Base-by-base conservation (phyloP, 176 grass and related monocot species). In the Zoysia japonica region DNA sequence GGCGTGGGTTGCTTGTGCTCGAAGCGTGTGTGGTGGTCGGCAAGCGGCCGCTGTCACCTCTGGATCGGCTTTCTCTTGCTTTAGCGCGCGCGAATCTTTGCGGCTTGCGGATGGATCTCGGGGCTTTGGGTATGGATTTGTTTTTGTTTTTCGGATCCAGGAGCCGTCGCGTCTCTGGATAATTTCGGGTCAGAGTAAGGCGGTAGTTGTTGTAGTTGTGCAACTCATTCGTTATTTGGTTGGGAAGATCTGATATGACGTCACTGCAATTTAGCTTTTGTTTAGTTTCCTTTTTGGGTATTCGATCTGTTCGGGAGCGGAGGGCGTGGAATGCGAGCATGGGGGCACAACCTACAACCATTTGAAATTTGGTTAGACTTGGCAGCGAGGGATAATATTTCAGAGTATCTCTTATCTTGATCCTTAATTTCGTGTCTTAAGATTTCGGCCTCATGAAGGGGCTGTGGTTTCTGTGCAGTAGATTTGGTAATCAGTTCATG, bases 61-160 rank as follows among this genome's bases (percentile, higher is more conserved):
- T 82, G 80, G 69, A 88, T 88, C 85, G 66, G 70, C 68, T 12
- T 72, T 64, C 39, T 77, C 72, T 88, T 28, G 69, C 35, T 68
- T 83, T 19, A 83, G 39, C 51, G 73, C 76, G 62, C 13, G 41
- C 48, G 46, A 73, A 73, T 76, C 68, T 61, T 81, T 62, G 76
- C 63, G n/a, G 78, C 71, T 69, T 50, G 75, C 71, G 64, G 62
- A 72, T 87, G 85, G 89, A 94, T 90, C 94, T 94, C 79, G 61
- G 36, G 17, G 65, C 47, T 79, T 55, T 70, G 71, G 57, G 65
- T 40, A 76, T 28, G 71, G 65, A 64, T 83, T 87, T 90, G 62
- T 56, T 65, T 39, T 76, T 82, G 59, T 47, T 57, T 57, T 19
- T 17, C 67, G 84, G 81, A 87, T 85, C 85, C 76, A 53, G 85